Evolutionary conservation across 23 red algal genomes (phyloP).

Genomic region (Cyanidium caldarium): DNA sequence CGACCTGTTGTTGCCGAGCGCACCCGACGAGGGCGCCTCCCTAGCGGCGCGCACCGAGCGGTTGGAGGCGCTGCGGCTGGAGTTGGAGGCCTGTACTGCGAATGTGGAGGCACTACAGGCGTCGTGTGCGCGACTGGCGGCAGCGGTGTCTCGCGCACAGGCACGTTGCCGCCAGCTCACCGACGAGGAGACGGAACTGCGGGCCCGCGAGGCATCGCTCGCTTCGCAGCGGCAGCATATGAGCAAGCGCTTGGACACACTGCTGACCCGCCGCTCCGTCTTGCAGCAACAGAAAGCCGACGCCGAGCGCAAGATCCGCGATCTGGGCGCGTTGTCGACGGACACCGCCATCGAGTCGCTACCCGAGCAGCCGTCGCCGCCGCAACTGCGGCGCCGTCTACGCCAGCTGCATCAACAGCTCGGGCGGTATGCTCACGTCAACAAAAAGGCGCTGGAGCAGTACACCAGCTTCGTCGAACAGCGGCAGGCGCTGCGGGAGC

Average conservation of each 20-base stretch:
- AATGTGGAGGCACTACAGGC: too few species aligned
- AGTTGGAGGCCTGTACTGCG: too few species aligned
- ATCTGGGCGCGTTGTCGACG: constrained; percentile 67
- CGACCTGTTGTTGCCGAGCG: neutral
- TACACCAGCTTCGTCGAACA: constrained; percentile 74
- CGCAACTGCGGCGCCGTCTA: constrained; percentile 32
- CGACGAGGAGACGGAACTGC: constrained; percentile 12
- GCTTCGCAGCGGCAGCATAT: too few species aligned
- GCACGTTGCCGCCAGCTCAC: too few species aligned
- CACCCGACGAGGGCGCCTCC: neutral
- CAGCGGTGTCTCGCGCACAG: too few species aligned
- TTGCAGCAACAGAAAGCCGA: constrained; percentile 43
- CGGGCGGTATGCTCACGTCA: constrained; percentile 65
- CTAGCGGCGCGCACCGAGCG: too few species aligned
- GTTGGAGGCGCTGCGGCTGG: too few species aligned
- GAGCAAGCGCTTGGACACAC: constrained; percentile 31
- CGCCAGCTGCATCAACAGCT: constrained; percentile 39
- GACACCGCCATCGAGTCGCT: constrained; percentile 39
- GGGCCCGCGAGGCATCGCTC: constrained; percentile 16
- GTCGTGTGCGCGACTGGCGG: too few species aligned
- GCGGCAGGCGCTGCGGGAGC: constrained; percentile 43
- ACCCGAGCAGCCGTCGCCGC: constrained; percentile 2
- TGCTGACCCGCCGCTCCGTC: constrained; percentile 25
- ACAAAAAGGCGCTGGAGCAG: constrained; percentile 96
- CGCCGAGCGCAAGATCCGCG: constrained; percentile 52